phyloP scores from a whole-genome alignment of 345 rosid species.

The Arabidopsis suecica region DNA sequence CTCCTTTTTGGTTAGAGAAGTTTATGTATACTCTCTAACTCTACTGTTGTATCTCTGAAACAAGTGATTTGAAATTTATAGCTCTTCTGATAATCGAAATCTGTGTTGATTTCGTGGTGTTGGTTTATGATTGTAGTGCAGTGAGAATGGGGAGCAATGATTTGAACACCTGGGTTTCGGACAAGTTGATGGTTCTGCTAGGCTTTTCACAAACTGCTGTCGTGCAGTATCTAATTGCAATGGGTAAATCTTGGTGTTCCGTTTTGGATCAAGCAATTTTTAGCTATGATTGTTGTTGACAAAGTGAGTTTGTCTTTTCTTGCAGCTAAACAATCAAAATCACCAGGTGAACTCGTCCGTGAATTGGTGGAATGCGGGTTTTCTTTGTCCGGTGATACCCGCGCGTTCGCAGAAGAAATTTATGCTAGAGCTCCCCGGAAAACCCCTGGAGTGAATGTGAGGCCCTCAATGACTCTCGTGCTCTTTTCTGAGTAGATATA shows the following conservation, averaged over 20 bases:
- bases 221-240: slow-evolving; percentile 66
- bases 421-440: slow-evolving; percentile 55
- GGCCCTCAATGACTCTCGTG: slow-evolving; percentile 22
- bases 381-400: slow-evolving; percentile 52
- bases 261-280: neutral
- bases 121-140: slow-evolving; percentile 5
- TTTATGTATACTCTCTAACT: neutral
- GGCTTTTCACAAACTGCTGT: slow-evolving; percentile 70
- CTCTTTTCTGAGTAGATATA: neutral
- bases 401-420: slow-evolving; percentile 54
- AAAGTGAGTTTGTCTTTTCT: neutral
- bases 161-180: slow-evolving; percentile 75
- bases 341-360: slow-evolving; percentile 53
- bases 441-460: slow-evolving; percentile 54
- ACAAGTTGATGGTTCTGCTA: slow-evolving; percentile 63
- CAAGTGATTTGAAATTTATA: neutral
- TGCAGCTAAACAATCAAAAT: slow-evolving; percentile 71
- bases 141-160: slow-evolving; percentile 52
- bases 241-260: slow-evolving; percentile 30
- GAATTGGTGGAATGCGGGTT: slow-evolving; percentile 56
- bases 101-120: neutral
- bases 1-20: neutral
- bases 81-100: neutral
- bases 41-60: neutral
- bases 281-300: neutral